These are phyloP conservation scores for Syzygium syzygioides DNA, from an alignment of 441 rosid genomes.

Conservation along the genomic window DNA sequence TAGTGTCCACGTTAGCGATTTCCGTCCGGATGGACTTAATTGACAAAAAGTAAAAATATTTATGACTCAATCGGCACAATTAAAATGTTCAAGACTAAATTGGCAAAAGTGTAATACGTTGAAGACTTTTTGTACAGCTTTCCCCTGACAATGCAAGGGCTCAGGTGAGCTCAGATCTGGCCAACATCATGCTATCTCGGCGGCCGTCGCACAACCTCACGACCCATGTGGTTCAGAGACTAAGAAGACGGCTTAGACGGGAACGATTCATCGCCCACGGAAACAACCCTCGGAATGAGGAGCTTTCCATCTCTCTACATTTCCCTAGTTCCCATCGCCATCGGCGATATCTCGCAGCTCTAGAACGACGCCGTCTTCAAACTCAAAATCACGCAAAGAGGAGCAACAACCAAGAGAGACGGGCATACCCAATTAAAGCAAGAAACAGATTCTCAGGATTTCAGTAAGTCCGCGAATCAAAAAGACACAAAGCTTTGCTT, in stretches of 20 bases:
- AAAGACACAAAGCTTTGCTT: background rate
- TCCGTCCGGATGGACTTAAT: no score
- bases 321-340: slow-evolving; percentile 40
- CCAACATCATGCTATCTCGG: background rate
- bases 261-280: slow-evolving; percentile 23
- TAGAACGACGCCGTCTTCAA: background rate
- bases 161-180: background rate
- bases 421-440: background rate
- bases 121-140: no score
- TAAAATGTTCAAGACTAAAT: no score
- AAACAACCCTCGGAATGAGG: slow-evolving; percentile 66
- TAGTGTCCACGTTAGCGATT: no score
- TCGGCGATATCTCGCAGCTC: background rate
- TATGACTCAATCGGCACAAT: no score
- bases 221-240: slow-evolving; percentile 59
- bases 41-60: no score
- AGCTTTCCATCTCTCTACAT: slow-evolving; percentile 78
- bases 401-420: background rate
- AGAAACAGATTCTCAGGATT: background rate
- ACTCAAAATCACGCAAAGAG: background rate
- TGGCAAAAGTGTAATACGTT: no score
- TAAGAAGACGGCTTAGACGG: slow-evolving; percentile 45
- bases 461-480: background rate
- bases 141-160: background rate
- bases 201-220: slow-evolving; percentile 17